A percentile compares a stretch with the other conserved stretches of the same genome.
Conservation (phyloP, 371 early-diverging fungal species). For the Lichtheimia corymbifera region DNA sequence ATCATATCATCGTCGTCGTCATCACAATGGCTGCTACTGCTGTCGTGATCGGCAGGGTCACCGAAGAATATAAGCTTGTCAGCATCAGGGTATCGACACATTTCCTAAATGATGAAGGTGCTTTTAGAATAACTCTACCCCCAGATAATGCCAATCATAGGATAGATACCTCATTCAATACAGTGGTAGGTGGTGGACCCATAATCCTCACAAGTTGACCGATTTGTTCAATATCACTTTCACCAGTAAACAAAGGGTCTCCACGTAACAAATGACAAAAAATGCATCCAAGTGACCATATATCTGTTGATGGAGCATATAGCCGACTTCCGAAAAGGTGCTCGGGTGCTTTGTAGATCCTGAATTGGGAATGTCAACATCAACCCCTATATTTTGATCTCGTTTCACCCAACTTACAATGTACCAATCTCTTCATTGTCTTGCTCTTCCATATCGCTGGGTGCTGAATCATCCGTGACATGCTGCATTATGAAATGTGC, state of each 20-base stretch:
- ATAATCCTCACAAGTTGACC: constrained; percentile 36
- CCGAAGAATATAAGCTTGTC: constrained; percentile 45
- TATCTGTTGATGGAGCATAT: constrained; percentile 41
- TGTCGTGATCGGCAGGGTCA: constrained; percentile 11
- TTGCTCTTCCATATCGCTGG: constrained; percentile 8
- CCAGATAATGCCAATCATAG: neutral
- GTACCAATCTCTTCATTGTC: constrained; percentile 46
- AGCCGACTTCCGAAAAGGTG: constrained; percentile 39
- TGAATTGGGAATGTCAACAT: neutral
- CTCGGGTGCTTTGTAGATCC: constrained; percentile 52
- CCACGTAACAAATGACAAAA: constrained; percentile 34
- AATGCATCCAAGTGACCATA: constrained; percentile 48
- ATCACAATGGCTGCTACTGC: neutral
- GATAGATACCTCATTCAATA: constrained; percentile 22
- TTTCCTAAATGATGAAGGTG: constrained; percentile 32
- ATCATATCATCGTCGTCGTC: neutral
- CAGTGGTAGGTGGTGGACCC: constrained; percentile 29
- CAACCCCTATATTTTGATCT: neutral
- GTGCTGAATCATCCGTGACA: neutral
- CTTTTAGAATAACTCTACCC: neutral
- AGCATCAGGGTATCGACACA: constrained; percentile 37
- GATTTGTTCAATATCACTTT: constrained; percentile 47
- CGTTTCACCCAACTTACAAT: constrained; percentile 24
- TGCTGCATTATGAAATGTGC: constrained; percentile 34
- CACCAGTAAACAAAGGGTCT: constrained; percentile 35